Base-by-base conservation (phyloP, 305 asterid genomes). In the Solanum aculeatissimum region DNA sequence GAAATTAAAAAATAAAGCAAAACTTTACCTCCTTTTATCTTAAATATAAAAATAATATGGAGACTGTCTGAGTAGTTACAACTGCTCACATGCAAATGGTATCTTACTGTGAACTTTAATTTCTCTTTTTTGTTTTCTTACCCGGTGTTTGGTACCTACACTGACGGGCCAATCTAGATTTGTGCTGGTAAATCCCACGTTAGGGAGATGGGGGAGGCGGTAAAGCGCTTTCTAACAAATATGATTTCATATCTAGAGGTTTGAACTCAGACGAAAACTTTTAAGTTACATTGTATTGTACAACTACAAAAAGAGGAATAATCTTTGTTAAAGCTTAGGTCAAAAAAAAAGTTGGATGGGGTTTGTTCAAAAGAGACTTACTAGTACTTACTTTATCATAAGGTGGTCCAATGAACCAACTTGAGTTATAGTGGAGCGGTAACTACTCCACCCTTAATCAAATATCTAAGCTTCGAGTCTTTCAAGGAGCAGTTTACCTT, bases 31-130 rank as follows among this genome's bases (percentile, higher is more conserved):
- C 49, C 42, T 32, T 74, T 63, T 51, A 16, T 19, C 25, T 51
- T 47, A 4, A 77, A 51, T 29, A 4, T 35, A 32, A 8, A 51
- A 77, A 27, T 49, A 77, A 77, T 51, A 45, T 51, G 63, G 74
- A 82, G 80, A n/a, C 85, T 25, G 58, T n/a, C 14, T 71, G 15
- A 82, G 87, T 82, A 84, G 87, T 86, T 68, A 51, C 32, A 89
- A 89, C 92, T 86, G 86, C 92, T 86, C 93, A 90, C 96, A 86
- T 93, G 91, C 86, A 47, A 58, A 23, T 53, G 85, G 82, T 78
- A 62, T 77, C 69, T 27, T 27, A 63, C 42, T 63, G n/a, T 15
- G n/a, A 25, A 63, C 9, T 25, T 43, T 7, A 42, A 19, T 15
- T 58, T 58, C 13, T 66, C 18, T 0, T 4, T 7, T 27, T 60